phyloP scores from a whole-genome alignment of 257 asterid species.

The Vinca minor region DNA sequence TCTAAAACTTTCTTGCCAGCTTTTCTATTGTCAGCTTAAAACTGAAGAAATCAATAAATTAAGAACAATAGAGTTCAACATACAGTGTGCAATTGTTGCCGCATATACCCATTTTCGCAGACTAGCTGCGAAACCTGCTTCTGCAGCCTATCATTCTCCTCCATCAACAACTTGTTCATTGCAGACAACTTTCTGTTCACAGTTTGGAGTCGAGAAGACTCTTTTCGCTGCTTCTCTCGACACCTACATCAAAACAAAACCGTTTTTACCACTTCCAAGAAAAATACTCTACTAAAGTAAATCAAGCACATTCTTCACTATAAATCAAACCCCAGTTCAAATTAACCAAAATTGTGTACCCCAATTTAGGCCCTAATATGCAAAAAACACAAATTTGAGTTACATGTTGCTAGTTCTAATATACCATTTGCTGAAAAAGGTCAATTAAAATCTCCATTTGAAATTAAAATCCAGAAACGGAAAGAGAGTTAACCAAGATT shows the following conservation, averaged over 20 bases:
- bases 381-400: conserved; percentile 2
- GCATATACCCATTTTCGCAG: conserved; percentile 75
- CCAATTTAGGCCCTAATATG: background rate
- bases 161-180: conserved; percentile 89
- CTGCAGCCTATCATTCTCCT: conserved; percentile 91
- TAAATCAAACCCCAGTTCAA: background rate
- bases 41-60: conserved; percentile 5
- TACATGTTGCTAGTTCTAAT: background rate
- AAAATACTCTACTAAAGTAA: conserved; percentile 5
- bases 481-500: too few relatives aligned
- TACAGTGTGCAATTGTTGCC: conserved; percentile 75
- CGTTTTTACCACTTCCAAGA: background rate
- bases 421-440: background rate
- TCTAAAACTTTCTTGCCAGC: background rate
- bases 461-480: background rate
- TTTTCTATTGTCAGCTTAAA: background rate
- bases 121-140: conserved; percentile 93
- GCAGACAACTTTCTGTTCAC: conserved; percentile 78
- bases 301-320: background rate
- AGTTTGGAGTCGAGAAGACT: conserved; percentile 68
- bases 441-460: too few relatives aligned
- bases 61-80: conserved; percentile 19
- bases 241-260: conserved; percentile 43
- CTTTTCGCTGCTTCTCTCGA: conserved; percentile 89
- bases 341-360: background rate